Conservation (phyloP, 78 protist species). For the Tieghemostelium lacteum region DNA sequence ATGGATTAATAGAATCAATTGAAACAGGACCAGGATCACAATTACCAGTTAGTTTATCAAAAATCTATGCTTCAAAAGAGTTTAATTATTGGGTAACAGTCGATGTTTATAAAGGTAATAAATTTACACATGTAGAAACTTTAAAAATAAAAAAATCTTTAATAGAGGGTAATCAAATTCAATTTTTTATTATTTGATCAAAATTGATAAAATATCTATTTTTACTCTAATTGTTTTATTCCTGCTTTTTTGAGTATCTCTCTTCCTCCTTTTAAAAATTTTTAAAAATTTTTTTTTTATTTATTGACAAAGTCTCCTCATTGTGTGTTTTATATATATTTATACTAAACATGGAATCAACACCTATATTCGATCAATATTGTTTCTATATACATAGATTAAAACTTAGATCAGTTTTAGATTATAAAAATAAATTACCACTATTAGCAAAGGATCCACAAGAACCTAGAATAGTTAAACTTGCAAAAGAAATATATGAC, state of each 20-base stretch:
- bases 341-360: constrained; percentile 11
- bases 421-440: constrained; percentile 13
- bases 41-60: not conserved
- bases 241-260: too few relatives aligned
- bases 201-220: too few relatives aligned
- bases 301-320: too few relatives aligned
- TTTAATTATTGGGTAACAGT: not conserved
- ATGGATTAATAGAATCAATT: not conserved
- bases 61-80: not conserved
- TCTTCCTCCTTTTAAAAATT: too few relatives aligned
- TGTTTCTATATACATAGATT: constrained; percentile 61
- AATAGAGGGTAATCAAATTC: not conserved
- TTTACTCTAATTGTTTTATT: too few relatives aligned
- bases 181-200: too few relatives aligned
- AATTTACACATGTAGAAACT: constrained; percentile 1
- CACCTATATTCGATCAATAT: constrained; percentile 54
- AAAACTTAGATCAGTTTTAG: constrained; percentile 20
- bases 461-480: constrained; percentile 25
- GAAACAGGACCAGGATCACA: constrained; percentile 5
- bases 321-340: too few relatives aligned
- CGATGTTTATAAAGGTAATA: constrained; percentile 1
- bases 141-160: constrained; percentile 2
- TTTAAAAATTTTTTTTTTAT: too few relatives aligned
- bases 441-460: constrained; percentile 9
- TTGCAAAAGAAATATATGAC: constrained; percentile 43